Base-by-base conservation (phyloP, 2,329 filamentous ascomycete species). In the Aspergillus arachidicola region DNA sequence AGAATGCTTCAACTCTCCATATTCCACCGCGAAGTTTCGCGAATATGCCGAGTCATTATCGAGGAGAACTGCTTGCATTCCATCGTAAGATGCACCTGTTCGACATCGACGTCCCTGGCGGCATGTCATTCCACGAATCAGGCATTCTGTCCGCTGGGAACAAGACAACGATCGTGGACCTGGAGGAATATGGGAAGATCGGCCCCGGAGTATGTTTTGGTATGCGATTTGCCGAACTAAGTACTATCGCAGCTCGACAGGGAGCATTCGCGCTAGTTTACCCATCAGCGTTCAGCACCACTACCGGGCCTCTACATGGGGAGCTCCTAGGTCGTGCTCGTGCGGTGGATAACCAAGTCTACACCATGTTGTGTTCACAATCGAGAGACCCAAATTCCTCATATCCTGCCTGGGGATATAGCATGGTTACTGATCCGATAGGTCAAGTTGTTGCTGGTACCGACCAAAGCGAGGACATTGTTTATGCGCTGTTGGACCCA, bases 1-100 rank as follows among this genome's bases (percentile, higher is more conserved):
- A 41, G 95, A 99, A 82, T 99, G 95, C 85, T 99, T 99, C 88
- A 99, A 99, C 84, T 96, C 92, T 46, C 95, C 94, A 11, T 99
- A 99, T 80, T 95, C 95, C 69, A 93, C 89, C 69, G 85, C 93
- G 73, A 94, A 90, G 84, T 99, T 99, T 81, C 90, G 94, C 59
- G 87, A 89, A 65, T 98, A 98, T 78, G 94, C 95, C 69, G 95
- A 99, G 80, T 88, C 98, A n/a, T 83, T 87, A 1, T 92, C 93
- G 0, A 95, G 95, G 95, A 4, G 77, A 84, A 19, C 83, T 97
- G 55, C 84, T 99, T 19, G 92, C 89, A 6, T 92, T 89, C 2
- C 94, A 98, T 78, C 88, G 95, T 71, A 99, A 99, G 81, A 89
- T 95, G 50, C 95, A 99, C 79, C 85, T 99, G 50, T 99, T 99